Evolutionary conservation across 306 rosid species (phyloP), one percentile per base, ranked within the genome.

Genomic region (Lathyrus oleraceus): DNA sequence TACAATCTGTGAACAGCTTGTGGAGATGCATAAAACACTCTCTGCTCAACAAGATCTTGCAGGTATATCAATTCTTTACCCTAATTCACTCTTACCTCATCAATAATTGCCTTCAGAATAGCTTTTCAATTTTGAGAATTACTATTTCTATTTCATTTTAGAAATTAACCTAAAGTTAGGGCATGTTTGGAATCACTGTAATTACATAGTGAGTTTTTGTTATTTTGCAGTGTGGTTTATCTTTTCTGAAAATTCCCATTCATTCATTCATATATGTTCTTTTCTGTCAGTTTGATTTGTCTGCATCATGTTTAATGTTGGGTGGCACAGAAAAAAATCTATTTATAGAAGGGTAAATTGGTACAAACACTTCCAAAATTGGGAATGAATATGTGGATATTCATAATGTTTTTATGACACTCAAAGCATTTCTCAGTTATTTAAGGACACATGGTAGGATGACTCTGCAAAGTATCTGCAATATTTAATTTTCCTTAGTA

Each of bases 31-130:
- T 69, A 84, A 78, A 65, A 84, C 85, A 17, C 85, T 91, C 53
- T 84, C 96, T 12, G 53, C 97, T 60, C 97, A 88, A 15, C 97
- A 86, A 20, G 95, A 94, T 87, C 96, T 91, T 74, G 85, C 89
- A 44, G 98, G 98, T 90, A 63, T 1, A 1, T 32, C 23, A 7
- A 16, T 7, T 48, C 5, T 21, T 45, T 48, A 36, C 4, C 42
- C 1, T 2, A 59, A 20, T 47, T 19, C 6, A 12, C 1, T 25
- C 28, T 25, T 25, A 8, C 16, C 8, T 32, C 10, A 35, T 35
- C 39, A 7, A 35, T 35, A 7, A 35, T 35, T 59, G 47, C 15
- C 54, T 49, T 35, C 54, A 10, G 35, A 4, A 12, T 12, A 0
- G 2, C 6, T 61, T 28, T 45, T 30, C 57, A 7, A 73, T 40